These are phyloP conservation scores for Aureobasidium sp. DNA, from an alignment of 2,329 filamentous ascomycete genomes.

Conservation along the genomic window DNA sequence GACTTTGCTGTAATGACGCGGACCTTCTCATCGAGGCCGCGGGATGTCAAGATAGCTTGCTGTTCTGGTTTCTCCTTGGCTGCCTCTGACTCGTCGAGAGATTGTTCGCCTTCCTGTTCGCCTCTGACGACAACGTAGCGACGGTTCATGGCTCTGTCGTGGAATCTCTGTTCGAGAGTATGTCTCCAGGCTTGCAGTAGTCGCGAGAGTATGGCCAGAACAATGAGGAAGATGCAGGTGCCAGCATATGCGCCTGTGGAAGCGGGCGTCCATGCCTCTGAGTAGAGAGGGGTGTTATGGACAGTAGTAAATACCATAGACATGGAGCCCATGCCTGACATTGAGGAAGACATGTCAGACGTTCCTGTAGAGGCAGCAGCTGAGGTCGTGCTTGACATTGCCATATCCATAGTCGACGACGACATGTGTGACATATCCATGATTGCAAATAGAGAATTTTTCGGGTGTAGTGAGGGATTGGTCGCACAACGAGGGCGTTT, in stretches of 20 bases:
- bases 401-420: slow-evolving; percentile 15
- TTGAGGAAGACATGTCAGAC: slow-evolving; percentile 10
- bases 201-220: slow-evolving; percentile 65
- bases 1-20: slow-evolving; percentile 56
- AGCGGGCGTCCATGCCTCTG: slow-evolving; percentile 64
- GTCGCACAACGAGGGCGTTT: neutral
- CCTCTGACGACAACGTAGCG: slow-evolving; percentile 71
- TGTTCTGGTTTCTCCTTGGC: slow-evolving; percentile 48
- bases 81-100: slow-evolving; percentile 13
- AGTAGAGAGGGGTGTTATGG: slow-evolving; percentile 58
- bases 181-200: slow-evolving; percentile 63
- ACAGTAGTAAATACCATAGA: slow-evolving; percentile 58
- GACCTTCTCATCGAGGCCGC: slow-evolving; percentile 76
- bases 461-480: neutral
- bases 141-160: slow-evolving; percentile 63
- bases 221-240: slow-evolving; percentile 84
- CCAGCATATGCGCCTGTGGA: slow-evolving; percentile 69
- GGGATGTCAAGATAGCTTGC: slow-evolving; percentile 59
- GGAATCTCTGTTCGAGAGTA: slow-evolving; percentile 58
- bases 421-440: slow-evolving; percentile 9
- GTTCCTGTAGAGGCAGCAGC: slow-evolving; percentile 6
- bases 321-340: slow-evolving; percentile 35
- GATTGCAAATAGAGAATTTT: neutral
- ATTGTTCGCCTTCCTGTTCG: slow-evolving; percentile 36
- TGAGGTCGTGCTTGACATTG: slow-evolving; percentile 8